Conservation (phyloP, 108 stramenopile genomes). For the Discostella stelligeroides region DNA sequence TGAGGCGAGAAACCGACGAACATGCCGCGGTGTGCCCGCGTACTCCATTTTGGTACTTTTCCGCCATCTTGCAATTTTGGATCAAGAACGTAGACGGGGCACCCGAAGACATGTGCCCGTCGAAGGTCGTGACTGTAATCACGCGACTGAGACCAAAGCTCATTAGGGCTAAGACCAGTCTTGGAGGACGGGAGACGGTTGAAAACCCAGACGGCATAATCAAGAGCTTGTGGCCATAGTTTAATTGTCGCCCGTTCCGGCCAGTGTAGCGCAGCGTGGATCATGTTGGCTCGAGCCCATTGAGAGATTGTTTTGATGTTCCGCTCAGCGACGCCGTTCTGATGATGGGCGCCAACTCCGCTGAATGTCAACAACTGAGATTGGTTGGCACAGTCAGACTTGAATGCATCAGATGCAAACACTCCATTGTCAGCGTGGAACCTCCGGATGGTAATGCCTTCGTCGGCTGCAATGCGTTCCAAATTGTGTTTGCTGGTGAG, state of each 20-base stretch:
- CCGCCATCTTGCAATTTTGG: conserved; percentile 45
- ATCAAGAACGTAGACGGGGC: conserved; percentile 54
- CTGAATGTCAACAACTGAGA: conserved; percentile 25
- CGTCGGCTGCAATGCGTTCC: conserved; percentile 1
- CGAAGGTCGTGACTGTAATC: no score
- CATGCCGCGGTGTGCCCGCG: background rate
- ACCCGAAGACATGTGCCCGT: conserved; percentile 32
- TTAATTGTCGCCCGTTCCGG: conserved; percentile 24
- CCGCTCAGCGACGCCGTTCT: no score
- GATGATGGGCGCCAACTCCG: no score
- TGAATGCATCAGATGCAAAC: background rate
- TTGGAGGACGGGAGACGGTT: conserved; percentile 32
- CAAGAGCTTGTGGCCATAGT: conserved; percentile 57
- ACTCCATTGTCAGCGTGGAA: conserved; percentile 16
- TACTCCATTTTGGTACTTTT: conserved; percentile 31
- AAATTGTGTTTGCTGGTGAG: background rate
- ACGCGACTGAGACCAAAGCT: no score
- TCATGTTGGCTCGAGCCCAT: no score
- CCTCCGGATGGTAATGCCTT: background rate
- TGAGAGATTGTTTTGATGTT: conserved; percentile 38
- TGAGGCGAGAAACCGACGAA: no score
- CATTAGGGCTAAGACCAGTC: conserved; percentile 25
- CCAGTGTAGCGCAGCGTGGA: no score
- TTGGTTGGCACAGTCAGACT: background rate
- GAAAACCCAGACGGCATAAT: conserved; percentile 41